A percentile compares a stretch with the other conserved stretches of the same genome.
Conservation (phyloP, 1,284 basidiomycete genomes). For the Cryptococcus jaspeensis region DNA sequence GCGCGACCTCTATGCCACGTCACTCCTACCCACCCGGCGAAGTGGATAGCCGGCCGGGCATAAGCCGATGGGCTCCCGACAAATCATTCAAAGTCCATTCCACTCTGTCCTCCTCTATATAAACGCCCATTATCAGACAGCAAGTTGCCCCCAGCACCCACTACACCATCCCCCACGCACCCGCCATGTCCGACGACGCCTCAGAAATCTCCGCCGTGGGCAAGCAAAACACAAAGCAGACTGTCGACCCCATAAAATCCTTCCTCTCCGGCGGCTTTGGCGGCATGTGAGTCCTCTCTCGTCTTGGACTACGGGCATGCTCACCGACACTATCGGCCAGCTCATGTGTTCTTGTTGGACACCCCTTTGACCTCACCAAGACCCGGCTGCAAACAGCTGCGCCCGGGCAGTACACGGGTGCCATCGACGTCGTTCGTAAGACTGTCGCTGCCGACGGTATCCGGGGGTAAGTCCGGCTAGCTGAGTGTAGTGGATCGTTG, state of each 20-base stretch:
- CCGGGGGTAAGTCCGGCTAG: constrained; percentile 63
- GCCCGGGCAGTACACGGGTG: constrained; percentile 86
- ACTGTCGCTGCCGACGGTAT: constrained; percentile 85
- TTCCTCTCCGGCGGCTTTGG: constrained; percentile 91
- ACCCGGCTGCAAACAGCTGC: constrained; percentile 91
- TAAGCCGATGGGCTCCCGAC: too few relatives aligned
- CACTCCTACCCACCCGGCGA: too few relatives aligned
- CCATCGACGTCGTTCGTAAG: constrained; percentile 89
- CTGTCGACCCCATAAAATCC: constrained; percentile 61
- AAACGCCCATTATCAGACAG: too few relatives aligned
- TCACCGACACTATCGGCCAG: neutral
- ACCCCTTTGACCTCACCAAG: constrained; percentile 97
- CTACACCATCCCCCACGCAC: neutral
- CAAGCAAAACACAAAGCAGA: constrained; percentile 28
- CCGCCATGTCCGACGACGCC: constrained; percentile 38
- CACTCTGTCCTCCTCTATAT: too few relatives aligned
- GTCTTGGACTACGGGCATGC: neutral
- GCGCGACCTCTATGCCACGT: too few relatives aligned
- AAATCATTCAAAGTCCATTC: too few relatives aligned
- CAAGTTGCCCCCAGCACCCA: neutral
- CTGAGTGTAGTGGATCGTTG: neutral
- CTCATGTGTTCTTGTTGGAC: constrained; percentile 61
- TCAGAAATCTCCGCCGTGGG: constrained; percentile 29
- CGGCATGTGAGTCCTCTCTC: constrained; percentile 61
- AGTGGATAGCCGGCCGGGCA: too few relatives aligned